Percentiles rank a stretch among this genome's conserved stretches.
These are phyloP conservation scores for Chondrus crispus DNA, from an alignment of 23 red algal species.

Conservation along the genomic window DNA sequence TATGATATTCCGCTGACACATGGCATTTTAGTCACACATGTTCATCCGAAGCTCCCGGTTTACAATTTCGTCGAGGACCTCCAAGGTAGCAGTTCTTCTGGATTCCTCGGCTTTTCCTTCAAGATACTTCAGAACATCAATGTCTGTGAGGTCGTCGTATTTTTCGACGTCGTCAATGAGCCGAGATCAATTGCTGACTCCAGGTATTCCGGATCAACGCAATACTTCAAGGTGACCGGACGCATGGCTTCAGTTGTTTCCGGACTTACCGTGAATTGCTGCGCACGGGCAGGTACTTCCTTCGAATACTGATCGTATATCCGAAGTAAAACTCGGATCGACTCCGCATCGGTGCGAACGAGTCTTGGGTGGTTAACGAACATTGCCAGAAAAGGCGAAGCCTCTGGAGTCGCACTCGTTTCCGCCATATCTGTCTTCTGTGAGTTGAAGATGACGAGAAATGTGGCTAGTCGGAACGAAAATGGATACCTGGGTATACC, in stretches of 20 bases:
- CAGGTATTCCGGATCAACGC: not conserved
- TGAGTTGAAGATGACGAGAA: too few relatives aligned
- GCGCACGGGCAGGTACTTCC: not conserved
- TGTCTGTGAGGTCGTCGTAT: not conserved
- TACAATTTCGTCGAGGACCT: not conserved
- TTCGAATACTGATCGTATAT: not conserved
- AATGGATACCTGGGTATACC: too few relatives aligned
- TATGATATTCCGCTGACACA: too few relatives aligned
- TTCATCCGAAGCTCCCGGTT: not conserved
- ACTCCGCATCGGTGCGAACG: not conserved
- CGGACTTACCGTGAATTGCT: not conserved
- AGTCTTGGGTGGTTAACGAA: not conserved
- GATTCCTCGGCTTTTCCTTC: not conserved
- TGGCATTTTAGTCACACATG: not conserved
- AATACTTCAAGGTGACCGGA: conserved; percentile 1
- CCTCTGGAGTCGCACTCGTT: too few relatives aligned
- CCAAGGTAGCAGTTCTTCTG: not conserved
- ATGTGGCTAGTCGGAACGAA: too few relatives aligned
- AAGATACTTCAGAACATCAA: not conserved
- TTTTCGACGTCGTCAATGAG: not conserved
- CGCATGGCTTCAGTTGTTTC: not conserved
- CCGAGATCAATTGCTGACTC: not conserved
- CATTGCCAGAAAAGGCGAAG: too few relatives aligned
- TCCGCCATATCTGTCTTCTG: too few relatives aligned
- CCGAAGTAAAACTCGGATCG: conserved; percentile 11